A percentile compares a stretch with the other conserved stretches of the same genome.
phyloP scores from a whole-genome alignment of 2,329 filamentous ascomycete species.

The Cladosporium velox region DNA sequence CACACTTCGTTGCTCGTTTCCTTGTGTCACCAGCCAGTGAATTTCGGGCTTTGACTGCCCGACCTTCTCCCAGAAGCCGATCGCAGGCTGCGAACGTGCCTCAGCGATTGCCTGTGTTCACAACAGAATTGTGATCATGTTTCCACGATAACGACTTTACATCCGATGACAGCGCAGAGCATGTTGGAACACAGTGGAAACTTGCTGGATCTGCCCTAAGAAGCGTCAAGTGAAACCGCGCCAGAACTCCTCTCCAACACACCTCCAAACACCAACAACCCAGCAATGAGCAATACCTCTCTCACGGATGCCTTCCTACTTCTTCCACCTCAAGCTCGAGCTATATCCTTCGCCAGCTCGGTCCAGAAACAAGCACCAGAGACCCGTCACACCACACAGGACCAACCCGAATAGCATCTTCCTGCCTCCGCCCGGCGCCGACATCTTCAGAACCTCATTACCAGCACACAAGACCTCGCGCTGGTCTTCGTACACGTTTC shows the following conservation, averaged over 20 bases:
- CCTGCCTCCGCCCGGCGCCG: slow-evolving; percentile 43
- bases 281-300: slow-evolving; percentile 8
- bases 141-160: neutral
- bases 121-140: neutral
- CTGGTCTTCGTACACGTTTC: slow-evolving; percentile 37
- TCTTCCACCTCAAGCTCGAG: slow-evolving; percentile 65
- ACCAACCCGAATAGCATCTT: slow-evolving; percentile 32
- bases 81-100: neutral
- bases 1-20: neutral
- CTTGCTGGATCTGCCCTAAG: neutral
- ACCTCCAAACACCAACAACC: neutral
- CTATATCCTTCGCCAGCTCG: slow-evolving; percentile 48
- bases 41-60: neutral
- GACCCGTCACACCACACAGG: neutral
- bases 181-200: neutral
- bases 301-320: slow-evolving; percentile 49
- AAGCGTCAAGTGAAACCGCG: neutral
- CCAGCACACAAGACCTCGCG: slow-evolving; percentile 45
- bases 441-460: slow-evolving; percentile 50
- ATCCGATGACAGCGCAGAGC: neutral
- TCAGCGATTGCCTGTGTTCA: neutral
- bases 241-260: neutral
- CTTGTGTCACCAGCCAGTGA: neutral
- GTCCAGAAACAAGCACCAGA: slow-evolving; percentile 2
- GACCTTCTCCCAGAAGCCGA: slow-evolving; percentile 7